Evolutionary conservation across 2,329 filamentous ascomycete species (phyloP).

Genomic region (Xylariaceae sp.): DNA sequence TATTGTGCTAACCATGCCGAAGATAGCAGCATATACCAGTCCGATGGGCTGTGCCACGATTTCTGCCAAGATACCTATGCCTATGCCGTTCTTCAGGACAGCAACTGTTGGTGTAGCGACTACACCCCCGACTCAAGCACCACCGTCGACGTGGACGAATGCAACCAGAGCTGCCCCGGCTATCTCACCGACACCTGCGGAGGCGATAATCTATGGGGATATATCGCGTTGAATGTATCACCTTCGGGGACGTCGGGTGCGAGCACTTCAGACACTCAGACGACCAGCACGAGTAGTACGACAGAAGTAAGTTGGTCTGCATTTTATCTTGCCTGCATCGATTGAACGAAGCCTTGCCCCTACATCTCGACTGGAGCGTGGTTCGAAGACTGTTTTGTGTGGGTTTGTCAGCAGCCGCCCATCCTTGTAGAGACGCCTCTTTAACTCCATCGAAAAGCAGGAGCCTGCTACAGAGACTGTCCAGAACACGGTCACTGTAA

Average conservation of each 20-base stretch:
- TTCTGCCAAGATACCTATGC: slow-evolving; percentile 53
- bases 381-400: too few species aligned
- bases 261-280: too few species aligned
- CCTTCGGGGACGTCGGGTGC: slow-evolving; percentile 51
- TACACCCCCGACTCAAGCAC: slow-evolving; percentile 46
- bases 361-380: too few species aligned
- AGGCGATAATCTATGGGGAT: slow-evolving; percentile 53
- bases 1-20: slow-evolving; percentile 11
- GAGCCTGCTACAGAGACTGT: slow-evolving; percentile 25
- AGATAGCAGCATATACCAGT: slow-evolving; percentile 55
- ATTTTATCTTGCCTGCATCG: too few species aligned
- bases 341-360: too few species aligned
- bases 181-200: slow-evolving; percentile 61
- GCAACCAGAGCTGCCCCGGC: slow-evolving; percentile 58
- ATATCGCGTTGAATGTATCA: slow-evolving; percentile 46
- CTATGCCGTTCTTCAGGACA: slow-evolving; percentile 59
- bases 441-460: slow-evolving; percentile 24
- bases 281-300: too few species aligned
- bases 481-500: slow-evolving; percentile 28
- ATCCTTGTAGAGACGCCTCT: too few species aligned
- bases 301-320: too few species aligned
- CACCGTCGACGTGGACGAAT: slow-evolving; percentile 37
- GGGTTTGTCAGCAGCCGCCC: too few species aligned
- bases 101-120: slow-evolving; percentile 69
- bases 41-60: slow-evolving; percentile 59